Conservation (phyloP, 352 stramenopile genomes). For the Pythium apleroticum region DNA sequence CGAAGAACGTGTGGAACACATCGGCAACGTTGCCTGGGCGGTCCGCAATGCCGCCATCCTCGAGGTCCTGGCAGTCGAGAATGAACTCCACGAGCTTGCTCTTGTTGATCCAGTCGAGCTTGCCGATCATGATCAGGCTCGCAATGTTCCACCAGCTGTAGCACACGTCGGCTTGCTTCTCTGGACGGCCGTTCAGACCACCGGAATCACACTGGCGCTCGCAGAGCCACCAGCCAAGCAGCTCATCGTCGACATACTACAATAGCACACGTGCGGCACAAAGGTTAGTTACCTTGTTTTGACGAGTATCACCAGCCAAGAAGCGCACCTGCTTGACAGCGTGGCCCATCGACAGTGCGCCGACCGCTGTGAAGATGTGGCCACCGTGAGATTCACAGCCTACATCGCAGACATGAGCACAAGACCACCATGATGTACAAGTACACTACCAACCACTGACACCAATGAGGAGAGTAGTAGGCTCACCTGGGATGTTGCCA, state of each 20-base stretch:
- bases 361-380: slow-evolving; percentile 97
- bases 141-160: slow-evolving; percentile 99
- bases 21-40: slow-evolving; percentile 95
- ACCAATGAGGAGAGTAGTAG: no score
- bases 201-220: slow-evolving; percentile 97
- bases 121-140: slow-evolving; percentile 94
- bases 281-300: no score
- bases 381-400: slow-evolving; percentile 97
- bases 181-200: slow-evolving; percentile 94
- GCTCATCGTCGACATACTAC: slow-evolving; percentile 84
- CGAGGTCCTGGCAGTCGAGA: slow-evolving; percentile 94
- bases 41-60: slow-evolving; percentile 98
- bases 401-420: no score
- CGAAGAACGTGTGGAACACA: slow-evolving; percentile 99
- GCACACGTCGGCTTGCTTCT: slow-evolving; percentile 99
- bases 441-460: no score
- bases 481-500: slow-evolving; percentile 71
- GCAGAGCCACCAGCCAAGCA: slow-evolving; percentile 96
- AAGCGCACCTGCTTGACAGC: slow-evolving; percentile 43
- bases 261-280: not conserved
- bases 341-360: slow-evolving; percentile 90
- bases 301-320: not conserved
- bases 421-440: not conserved
- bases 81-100: slow-evolving; percentile 94
- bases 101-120: slow-evolving; percentile 95